Percentiles rank a stretch among this genome's conserved stretches.
Conservation (phyloP, 768 basidiomycete species). For the Leccinellum luteum region DNA sequence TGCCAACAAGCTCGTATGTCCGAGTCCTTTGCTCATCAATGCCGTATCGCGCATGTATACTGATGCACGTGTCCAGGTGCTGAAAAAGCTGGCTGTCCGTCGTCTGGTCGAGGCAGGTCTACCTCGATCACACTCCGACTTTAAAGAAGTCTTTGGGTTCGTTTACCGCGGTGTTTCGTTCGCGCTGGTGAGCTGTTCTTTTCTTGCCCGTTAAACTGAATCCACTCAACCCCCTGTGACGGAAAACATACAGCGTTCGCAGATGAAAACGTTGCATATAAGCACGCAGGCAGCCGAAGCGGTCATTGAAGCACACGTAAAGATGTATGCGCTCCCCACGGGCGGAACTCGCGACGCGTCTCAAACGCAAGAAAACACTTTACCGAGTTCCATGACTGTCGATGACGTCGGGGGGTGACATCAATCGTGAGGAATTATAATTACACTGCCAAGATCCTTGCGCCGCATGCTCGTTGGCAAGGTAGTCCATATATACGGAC, state of each 20-base stretch:
- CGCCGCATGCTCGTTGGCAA: neutral
- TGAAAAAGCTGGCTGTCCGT: constrained; percentile 40
- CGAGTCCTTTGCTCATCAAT: neutral
- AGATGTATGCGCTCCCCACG: constrained; percentile 31
- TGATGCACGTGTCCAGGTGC: constrained; percentile 22
- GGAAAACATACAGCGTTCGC: constrained; percentile 21
- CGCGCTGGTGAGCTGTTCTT: constrained; percentile 34
- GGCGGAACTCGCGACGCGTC: neutral
- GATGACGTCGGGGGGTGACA: constrained; percentile 11
- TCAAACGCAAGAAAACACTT: neutral
- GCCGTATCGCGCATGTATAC: neutral
- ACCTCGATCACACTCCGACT: constrained; percentile 36
- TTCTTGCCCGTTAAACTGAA: neutral
- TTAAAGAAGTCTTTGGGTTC: constrained; percentile 39
- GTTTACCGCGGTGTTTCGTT: constrained; percentile 41
- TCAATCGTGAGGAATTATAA: neutral
- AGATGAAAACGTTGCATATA: constrained; percentile 27
- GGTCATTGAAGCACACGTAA: constrained; percentile 36
- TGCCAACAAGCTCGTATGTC: constrained; percentile 60
- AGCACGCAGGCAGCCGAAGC: constrained; percentile 28
- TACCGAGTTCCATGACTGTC: neutral
- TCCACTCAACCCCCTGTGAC: neutral
- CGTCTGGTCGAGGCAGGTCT: constrained; percentile 33
- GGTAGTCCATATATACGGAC: neutral
- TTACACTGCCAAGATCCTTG: neutral